These are phyloP conservation scores for Lathyrus oleraceus DNA, from an alignment of 306 rosid species.

Conservation along the genomic window DNA sequence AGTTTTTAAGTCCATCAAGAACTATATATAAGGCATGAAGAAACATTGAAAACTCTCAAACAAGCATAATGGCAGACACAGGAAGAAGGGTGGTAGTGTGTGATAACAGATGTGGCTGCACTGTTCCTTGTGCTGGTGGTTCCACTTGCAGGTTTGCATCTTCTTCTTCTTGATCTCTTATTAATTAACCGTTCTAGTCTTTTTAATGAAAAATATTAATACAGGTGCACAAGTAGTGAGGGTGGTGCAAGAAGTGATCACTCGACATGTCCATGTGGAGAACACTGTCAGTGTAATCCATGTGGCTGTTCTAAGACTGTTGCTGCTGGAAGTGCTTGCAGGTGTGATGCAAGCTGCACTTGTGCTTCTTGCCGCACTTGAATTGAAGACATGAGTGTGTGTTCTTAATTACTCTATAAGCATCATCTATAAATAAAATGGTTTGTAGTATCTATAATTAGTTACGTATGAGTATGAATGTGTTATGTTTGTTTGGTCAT, in stretches of 20 bases:
- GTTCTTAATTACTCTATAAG: background rate
- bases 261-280: conserved; percentile 70
- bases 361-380: conserved; percentile 55
- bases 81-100: conserved; percentile 21
- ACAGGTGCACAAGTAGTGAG: conserved; percentile 33
- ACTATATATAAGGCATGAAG: background rate
- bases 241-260: conserved; percentile 28
- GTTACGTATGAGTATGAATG: background rate
- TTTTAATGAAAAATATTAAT: background rate
- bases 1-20: background rate
- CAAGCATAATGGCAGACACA: conserved; percentile 31
- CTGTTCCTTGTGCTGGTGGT: conserved; percentile 46
- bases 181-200: background rate
- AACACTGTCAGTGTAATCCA: conserved; percentile 82
- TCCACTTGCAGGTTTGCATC: conserved; percentile 44
- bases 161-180: background rate
- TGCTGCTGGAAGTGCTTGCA: conserved; percentile 54
- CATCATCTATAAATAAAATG: background rate
- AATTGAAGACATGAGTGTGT: background rate
- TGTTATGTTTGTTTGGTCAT: background rate
- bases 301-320: conserved; percentile 54
- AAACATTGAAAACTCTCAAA: background rate
- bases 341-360: conserved; percentile 48
- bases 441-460: background rate
- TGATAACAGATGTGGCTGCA: conserved; percentile 47